These are phyloP conservation scores for Chaetomium sp. DNA, from an alignment of 2,329 filamentous ascomycete genomes.

Conservation along the genomic window DNA sequence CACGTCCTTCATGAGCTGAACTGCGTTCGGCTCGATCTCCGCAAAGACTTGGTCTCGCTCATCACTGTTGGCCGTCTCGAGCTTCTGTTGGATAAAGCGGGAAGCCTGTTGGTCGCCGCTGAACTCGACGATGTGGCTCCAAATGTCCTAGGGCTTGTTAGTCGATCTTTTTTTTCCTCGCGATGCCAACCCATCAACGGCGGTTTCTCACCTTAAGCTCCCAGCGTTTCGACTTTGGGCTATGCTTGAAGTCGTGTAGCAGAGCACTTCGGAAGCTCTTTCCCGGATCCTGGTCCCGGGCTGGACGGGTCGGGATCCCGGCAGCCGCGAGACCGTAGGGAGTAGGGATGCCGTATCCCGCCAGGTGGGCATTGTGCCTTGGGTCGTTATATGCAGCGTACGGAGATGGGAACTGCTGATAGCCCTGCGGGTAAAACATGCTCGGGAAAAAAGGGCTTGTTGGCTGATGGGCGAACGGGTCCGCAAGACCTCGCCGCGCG, in stretches of 20 bases:
- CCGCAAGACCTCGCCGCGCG: slow-evolving; percentile 41
- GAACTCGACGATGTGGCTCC: slow-evolving; percentile 86
- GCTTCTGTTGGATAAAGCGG: slow-evolving; percentile 90
- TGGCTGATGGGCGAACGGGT: slow-evolving; percentile 40
- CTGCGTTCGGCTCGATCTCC: slow-evolving; percentile 80
- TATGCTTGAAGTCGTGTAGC: slow-evolving; percentile 78
- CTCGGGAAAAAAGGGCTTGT: slow-evolving; percentile 39
- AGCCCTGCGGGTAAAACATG: slow-evolving; percentile 41
- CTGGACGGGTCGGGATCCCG: slow-evolving; percentile 36
- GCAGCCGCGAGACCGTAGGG: slow-evolving; percentile 30
- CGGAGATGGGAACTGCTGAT: slow-evolving; percentile 43
- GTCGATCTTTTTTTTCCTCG: not conserved
- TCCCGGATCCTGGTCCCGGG: slow-evolving; percentile 56
- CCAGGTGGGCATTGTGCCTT: slow-evolving; percentile 41
- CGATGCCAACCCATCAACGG: not conserved
- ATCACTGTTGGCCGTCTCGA: slow-evolving; percentile 90
- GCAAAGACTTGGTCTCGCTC: slow-evolving; percentile 90
- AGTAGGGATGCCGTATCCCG: slow-evolving; percentile 40
- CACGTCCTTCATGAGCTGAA: slow-evolving; percentile 92
- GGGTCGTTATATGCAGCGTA: slow-evolving; percentile 44
- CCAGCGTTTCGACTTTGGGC: slow-evolving; percentile 72
- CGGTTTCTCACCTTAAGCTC: slow-evolving; percentile 67
- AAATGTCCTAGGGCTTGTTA: slow-evolving; percentile 65
- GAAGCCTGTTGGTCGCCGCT: slow-evolving; percentile 95
- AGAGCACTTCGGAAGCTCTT: slow-evolving; percentile 41